These are phyloP conservation scores for Lasiosphaeria miniovina DNA, from an alignment of 495 filamentous ascomycete species.

Conservation along the genomic window DNA sequence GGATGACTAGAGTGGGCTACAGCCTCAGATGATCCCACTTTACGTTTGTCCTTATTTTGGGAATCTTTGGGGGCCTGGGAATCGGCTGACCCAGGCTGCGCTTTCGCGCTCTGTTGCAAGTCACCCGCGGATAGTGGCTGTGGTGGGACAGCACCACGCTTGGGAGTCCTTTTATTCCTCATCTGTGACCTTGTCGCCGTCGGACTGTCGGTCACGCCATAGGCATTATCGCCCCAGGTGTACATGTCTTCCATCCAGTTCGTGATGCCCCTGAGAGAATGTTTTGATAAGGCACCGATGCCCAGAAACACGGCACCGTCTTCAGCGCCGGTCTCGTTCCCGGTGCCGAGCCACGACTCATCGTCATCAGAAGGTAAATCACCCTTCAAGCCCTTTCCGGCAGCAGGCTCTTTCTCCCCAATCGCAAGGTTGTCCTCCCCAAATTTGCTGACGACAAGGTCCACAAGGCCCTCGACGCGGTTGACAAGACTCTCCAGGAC, in stretches of 20 bases:
- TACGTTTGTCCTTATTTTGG: conserved; percentile 8
- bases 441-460: conserved; percentile 83
- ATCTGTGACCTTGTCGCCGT: conserved; percentile 45
- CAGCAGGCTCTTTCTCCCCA: conserved; percentile 9
- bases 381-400: conserved; percentile 16
- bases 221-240: conserved; percentile 70
- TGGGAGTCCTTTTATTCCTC: conserved; percentile 16
- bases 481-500: conserved; percentile 82
- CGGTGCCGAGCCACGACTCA: conserved; percentile 64
- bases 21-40: background rate
- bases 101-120: background rate
- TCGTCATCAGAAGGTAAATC: conserved; percentile 1
- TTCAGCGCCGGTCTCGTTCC: conserved; percentile 57
- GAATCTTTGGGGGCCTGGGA: background rate
- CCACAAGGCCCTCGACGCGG: conserved; percentile 66
- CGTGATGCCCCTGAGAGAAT: conserved; percentile 63
- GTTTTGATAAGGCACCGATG: conserved; percentile 61
- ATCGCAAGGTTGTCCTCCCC: conserved; percentile 49
- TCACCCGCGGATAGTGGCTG: background rate
- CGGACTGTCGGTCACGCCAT: conserved; percentile 76
- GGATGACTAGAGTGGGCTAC: background rate
- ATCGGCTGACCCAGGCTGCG: background rate
- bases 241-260: conserved; percentile 85
- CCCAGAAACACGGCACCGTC: conserved; percentile 87
- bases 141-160: background rate